phyloP scores from a whole-genome alignment of 257 asterid species.

The Solanum peruvianum region DNA sequence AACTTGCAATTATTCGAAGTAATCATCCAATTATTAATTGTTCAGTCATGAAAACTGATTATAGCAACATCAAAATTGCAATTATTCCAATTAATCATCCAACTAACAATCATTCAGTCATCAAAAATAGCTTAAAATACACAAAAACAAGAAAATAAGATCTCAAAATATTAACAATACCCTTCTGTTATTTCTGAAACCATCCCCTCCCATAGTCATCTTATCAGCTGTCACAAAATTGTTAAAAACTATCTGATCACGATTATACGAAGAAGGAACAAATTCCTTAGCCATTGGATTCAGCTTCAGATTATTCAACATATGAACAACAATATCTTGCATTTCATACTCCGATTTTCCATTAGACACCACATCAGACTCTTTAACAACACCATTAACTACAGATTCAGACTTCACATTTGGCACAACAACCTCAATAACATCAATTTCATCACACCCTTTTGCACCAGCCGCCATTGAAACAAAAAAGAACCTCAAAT shows the following conservation, averaged over 20 bases:
- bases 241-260: slow-evolving; percentile 36
- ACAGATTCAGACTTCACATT: slow-evolving; percentile 7
- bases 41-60: not conserved
- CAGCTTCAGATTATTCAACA: slow-evolving; percentile 64
- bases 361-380: slow-evolving; percentile 35
- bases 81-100: not conserved
- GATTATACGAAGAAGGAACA: slow-evolving; percentile 62
- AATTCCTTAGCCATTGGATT: slow-evolving; percentile 94
- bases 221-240: slow-evolving; percentile 36
- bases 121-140: not conserved
- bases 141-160: not conserved
- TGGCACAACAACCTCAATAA: slow-evolving; percentile 33
- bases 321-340: slow-evolving; percentile 42
- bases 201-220: slow-evolving; percentile 41
- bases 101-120: not conserved
- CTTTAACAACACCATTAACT: slow-evolving; percentile 22
- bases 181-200: slow-evolving; percentile 55
- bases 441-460: slow-evolving; percentile 54
- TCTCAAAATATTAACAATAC: slow-evolving; percentile 23
- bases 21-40: not conserved
- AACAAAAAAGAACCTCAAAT: slow-evolving; percentile 19
- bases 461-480: slow-evolving; percentile 88
- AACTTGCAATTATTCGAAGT: not conserved
- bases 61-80: not conserved
- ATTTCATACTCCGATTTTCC: slow-evolving; percentile 54